phyloP scores from a whole-genome alignment of 306 rosid genomes.

The Sindora glabra region DNA sequence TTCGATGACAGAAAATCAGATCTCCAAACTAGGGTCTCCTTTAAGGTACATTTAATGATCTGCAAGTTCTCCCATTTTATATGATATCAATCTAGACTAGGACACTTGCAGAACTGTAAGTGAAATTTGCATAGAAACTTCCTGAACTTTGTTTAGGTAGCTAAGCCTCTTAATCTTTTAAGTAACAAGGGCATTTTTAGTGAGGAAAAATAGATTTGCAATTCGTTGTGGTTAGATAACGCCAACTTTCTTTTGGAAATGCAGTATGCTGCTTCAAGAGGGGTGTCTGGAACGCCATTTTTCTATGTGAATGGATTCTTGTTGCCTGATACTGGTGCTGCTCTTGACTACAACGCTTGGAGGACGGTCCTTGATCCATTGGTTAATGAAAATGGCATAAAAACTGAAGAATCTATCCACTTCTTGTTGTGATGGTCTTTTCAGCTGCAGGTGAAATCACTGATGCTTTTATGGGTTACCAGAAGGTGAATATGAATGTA shows the following conservation, averaged over 20 bases:
- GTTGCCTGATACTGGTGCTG: slow-evolving; percentile 46
- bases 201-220: no score
- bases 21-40: slow-evolving; percentile 70
- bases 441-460: no score
- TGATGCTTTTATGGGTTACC: no score
- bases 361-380: slow-evolving; percentile 59
- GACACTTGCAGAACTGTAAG: no score
- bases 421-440: slow-evolving; percentile 46
- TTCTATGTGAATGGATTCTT: slow-evolving; percentile 87
- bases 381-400: slow-evolving; percentile 12
- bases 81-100: no score
- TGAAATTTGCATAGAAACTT: no score
- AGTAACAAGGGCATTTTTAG: no score
- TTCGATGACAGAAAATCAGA: slow-evolving; percentile 60
- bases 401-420: slow-evolving; percentile 26
- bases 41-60: no score
- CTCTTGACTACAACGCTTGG: slow-evolving; percentile 50
- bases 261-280: slow-evolving; percentile 78
- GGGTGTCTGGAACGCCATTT: slow-evolving; percentile 79
- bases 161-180: no score
- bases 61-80: no score
- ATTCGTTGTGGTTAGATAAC: no score
- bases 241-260: slow-evolving; percentile 15
- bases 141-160: no score
- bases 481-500: neutral